Evolutionary conservation across 495 filamentous ascomycete species (phyloP), one percentile per base, ranked within the genome.

Genomic region (Oidiodendron maius): DNA sequence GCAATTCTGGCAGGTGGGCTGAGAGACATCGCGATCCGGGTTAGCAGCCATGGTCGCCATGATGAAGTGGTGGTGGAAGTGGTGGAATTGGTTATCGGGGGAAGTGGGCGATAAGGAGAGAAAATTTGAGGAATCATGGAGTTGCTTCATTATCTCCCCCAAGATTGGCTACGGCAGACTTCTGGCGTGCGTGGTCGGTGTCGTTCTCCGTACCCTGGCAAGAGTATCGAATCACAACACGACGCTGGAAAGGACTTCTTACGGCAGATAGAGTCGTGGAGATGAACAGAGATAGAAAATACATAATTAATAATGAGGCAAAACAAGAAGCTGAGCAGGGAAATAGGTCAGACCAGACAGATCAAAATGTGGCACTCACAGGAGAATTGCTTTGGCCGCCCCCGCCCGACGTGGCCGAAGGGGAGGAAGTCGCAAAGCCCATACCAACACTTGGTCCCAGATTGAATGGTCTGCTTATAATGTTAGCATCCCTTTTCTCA

Each of bases 1-100:
- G 71, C 93, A 99, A 71, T 99, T 99, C 64, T 95, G 89, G 64
- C 93, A 99, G 50, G 91, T 87, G 40, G 93, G 93, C 93, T 98
- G 82, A 70, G 80, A 73, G 64, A 78, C 73, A 52, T 74, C 64
- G 54, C 66, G 70, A 58, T 75, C 72, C 20, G 38, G 10, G 50
- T 71, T 67, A 59, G 81, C 72, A 81, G 79, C 64, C 59, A 77
- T 57, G 20, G 71, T 71, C 44, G 78, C 79, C 80, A 78, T 81
- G 54, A 46, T 79, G 64, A 53, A 62, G 59, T 62, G 71, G 72
- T 71, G 55, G n/a, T n/a, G 44, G 58, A 52, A 47, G 58, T 50
- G 48, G 57, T 35, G 1, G 32, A 35, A 35, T 35, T 6, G 40
- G 24, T 34, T 48, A 48, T 53, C 46, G 46, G 20, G n/a, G n/a